A percentile compares a stretch with the other conserved stretches of the same genome.
These are phyloP conservation scores for Besnoitia besnoiti DNA, from an alignment of 169 alveolate genomes.

Conservation along the genomic window DNA sequence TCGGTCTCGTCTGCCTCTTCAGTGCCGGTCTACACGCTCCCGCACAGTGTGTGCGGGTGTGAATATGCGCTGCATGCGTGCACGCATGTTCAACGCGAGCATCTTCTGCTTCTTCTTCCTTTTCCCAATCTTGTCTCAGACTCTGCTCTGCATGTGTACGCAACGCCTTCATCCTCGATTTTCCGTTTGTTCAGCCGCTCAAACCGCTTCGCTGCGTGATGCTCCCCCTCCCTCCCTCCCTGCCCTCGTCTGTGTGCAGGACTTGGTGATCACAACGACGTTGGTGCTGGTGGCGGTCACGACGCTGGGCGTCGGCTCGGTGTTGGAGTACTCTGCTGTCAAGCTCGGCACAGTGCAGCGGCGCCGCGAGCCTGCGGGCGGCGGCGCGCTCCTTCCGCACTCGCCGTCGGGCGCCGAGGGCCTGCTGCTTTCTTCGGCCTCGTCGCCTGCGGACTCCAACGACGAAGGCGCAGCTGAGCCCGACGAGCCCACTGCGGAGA, in stretches of 20 bases:
- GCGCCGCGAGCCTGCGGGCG: neutral
- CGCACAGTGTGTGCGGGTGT: too few species aligned
- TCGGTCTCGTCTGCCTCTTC: too few species aligned
- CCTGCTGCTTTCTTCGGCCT: neutral
- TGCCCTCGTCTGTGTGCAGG: neutral
- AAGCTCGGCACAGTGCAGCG: constrained; percentile 14
- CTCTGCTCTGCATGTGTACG: too few species aligned
- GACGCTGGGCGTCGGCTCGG: constrained; percentile 42
- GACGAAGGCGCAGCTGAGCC: neutral
- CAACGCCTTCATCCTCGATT: neutral
- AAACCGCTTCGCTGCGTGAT: neutral
- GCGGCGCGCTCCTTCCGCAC: neutral
- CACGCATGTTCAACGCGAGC: too few species aligned
- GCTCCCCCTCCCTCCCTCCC: neutral
- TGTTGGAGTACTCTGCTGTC: constrained; percentile 17
- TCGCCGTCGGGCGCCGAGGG: neutral
- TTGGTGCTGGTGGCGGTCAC: constrained; percentile 35
- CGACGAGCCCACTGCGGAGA: too few species aligned
- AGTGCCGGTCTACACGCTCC: too few species aligned
- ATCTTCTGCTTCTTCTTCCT: too few species aligned
- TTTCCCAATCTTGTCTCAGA: too few species aligned
- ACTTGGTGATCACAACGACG: constrained; percentile 46
- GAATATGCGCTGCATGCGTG: too few species aligned
- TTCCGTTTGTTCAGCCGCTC: neutral
- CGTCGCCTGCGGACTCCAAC: neutral